Conservation (phyloP, 306 rosid genomes). For the Trifolium subterraneum region DNA sequence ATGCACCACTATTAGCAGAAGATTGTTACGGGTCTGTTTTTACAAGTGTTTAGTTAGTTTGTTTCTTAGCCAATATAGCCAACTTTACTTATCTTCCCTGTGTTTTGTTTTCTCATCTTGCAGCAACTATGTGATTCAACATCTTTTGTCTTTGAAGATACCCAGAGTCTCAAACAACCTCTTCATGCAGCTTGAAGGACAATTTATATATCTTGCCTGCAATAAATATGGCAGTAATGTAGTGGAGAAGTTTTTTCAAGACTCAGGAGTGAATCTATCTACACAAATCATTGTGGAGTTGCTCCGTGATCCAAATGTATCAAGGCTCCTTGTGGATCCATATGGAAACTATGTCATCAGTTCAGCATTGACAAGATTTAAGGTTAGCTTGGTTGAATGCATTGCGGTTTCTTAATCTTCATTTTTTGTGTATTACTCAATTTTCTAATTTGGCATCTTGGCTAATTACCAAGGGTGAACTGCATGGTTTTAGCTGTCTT, state of each 20-base stretch:
- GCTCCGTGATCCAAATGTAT: slow-evolving; percentile 38
- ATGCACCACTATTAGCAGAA: slow-evolving; percentile 47
- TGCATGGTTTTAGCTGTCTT: slow-evolving; percentile 14
- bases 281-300: slow-evolving; percentile 51
- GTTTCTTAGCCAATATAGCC: not conserved
- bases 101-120: slow-evolving; percentile 21
- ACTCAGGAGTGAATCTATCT: slow-evolving; percentile 40
- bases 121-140: slow-evolving; percentile 83
- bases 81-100: slow-evolving; percentile 2
- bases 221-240: slow-evolving; percentile 77
- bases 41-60: not conserved
- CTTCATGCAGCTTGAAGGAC: slow-evolving; percentile 48
- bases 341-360: slow-evolving; percentile 71
- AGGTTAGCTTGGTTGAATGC: slow-evolving; percentile 49
- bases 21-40: slow-evolving; percentile 68
- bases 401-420: not conserved
- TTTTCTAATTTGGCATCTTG: slow-evolving; percentile 6
- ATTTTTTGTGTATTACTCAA: not conserved
- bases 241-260: slow-evolving; percentile 66
- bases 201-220: slow-evolving; percentile 51
- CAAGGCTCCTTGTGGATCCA: slow-evolving; percentile 63
- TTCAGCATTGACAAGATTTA: slow-evolving; percentile 52
- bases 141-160: slow-evolving; percentile 49
- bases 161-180: slow-evolving; percentile 45
- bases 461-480: not conserved